phyloP scores from a whole-genome alignment of 495 filamentous ascomycete species.

The Darksidea phi region DNA sequence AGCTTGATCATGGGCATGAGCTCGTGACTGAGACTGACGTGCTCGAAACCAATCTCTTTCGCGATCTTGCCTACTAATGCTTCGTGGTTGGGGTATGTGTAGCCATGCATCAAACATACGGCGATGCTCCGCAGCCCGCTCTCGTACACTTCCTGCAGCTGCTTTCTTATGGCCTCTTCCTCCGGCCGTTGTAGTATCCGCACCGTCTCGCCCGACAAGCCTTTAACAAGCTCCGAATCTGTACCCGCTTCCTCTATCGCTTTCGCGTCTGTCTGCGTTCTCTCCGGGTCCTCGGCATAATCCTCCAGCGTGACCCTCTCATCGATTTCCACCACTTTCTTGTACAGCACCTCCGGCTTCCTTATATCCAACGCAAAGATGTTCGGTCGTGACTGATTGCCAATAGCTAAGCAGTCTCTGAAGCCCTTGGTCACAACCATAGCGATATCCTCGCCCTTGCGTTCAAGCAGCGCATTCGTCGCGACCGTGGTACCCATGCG shows the following conservation, averaged over 20 bases:
- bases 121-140: slow-evolving; percentile 67
- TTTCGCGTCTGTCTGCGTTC: slow-evolving; percentile 52
- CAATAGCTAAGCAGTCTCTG: slow-evolving; percentile 79
- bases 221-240: slow-evolving; percentile 59
- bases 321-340: slow-evolving; percentile 49
- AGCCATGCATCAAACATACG: slow-evolving; percentile 78
- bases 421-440: slow-evolving; percentile 92
- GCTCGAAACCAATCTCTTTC: slow-evolving; percentile 68
- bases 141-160: slow-evolving; percentile 60
- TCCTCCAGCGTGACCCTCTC: slow-evolving; percentile 68
- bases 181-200: slow-evolving; percentile 62
- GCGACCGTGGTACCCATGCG: slow-evolving; percentile 53
- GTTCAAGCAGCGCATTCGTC: slow-evolving; percentile 68
- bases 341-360: slow-evolving; percentile 50
- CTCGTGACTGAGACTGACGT: slow-evolving; percentile 71
- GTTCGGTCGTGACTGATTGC: slow-evolving; percentile 49
- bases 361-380: slow-evolving; percentile 51
- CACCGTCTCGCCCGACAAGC: slow-evolving; percentile 68
- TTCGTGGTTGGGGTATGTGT: slow-evolving; percentile 77
- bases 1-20: slow-evolving; percentile 95
- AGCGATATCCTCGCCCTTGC: slow-evolving; percentile 90
- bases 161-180: slow-evolving; percentile 51
- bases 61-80: slow-evolving; percentile 66
- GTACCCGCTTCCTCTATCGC: slow-evolving; percentile 48
- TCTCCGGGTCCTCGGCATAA: slow-evolving; percentile 77